phyloP scores from a whole-genome alignment of 2,329 filamentous ascomycete genomes.

The Fusarium redolens region DNA sequence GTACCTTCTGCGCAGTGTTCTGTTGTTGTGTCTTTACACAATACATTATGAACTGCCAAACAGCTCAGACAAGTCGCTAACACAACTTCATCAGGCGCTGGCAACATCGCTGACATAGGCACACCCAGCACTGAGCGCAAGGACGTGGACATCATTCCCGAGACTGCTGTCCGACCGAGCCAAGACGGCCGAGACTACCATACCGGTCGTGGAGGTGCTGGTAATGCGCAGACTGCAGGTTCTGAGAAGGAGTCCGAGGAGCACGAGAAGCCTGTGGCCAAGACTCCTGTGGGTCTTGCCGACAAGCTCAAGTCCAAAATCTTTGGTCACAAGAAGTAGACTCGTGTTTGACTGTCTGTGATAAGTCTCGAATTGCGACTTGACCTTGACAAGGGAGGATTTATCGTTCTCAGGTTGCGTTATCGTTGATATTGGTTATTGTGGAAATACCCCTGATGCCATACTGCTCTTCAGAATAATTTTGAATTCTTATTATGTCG shows the following conservation, averaged over 20 bases:
- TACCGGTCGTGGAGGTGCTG: slow-evolving; percentile 69
- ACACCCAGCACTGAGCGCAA: slow-evolving; percentile 53
- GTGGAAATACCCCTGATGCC: slow-evolving; percentile 45
- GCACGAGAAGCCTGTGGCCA: slow-evolving; percentile 44
- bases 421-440: slow-evolving; percentile 34
- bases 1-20: neutral
- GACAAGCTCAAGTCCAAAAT: slow-evolving; percentile 70
- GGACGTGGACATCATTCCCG: slow-evolving; percentile 66
- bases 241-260: slow-evolving; percentile 48
- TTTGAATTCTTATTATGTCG: slow-evolving; percentile 12
- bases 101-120: slow-evolving; percentile 67
- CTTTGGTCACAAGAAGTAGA: slow-evolving; percentile 61
- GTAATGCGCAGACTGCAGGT: slow-evolving; percentile 61
- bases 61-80: slow-evolving; percentile 9
- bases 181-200: slow-evolving; percentile 64
- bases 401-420: neutral
- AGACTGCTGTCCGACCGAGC: slow-evolving; percentile 61
- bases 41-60: neutral
- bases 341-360: neutral
- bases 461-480: slow-evolving; percentile 22
- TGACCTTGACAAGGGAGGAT: slow-evolving; percentile 1
- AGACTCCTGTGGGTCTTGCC: slow-evolving; percentile 58
- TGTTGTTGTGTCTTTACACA: neutral
- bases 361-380: neutral
- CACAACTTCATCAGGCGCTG: slow-evolving; percentile 57